A percentile compares a stretch with the other conserved stretches of the same genome.
phyloP scores from a whole-genome alignment of 2,329 filamentous ascomycete genomes.

The Fusarium lyarnte region DNA sequence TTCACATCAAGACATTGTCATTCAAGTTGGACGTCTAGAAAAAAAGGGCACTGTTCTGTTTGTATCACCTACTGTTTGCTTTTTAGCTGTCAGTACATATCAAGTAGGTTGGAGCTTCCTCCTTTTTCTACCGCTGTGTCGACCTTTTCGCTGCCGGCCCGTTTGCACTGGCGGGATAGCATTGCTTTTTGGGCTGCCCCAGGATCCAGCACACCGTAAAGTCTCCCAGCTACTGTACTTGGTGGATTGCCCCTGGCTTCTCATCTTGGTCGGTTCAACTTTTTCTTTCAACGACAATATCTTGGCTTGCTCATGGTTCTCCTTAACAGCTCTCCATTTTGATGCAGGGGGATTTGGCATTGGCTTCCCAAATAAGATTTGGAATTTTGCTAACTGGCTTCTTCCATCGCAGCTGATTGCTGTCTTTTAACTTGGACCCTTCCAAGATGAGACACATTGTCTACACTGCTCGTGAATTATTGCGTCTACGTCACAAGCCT shows the following conservation, averaged over 20 bases:
- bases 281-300: background rate
- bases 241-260: background rate
- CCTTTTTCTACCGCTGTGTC: background rate
- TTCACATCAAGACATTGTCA: slow-evolving; percentile 6
- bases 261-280: background rate
- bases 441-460: slow-evolving; percentile 54
- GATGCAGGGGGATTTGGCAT: background rate
- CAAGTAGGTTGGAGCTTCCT: slow-evolving; percentile 43
- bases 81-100: slow-evolving; percentile 44
- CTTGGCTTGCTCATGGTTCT: background rate
- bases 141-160: background rate
- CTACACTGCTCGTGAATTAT: slow-evolving; percentile 58
- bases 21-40: slow-evolving; percentile 36
- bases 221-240: background rate
- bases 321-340: background rate
- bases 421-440: slow-evolving; percentile 52
- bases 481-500: slow-evolving; percentile 47
- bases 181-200: background rate
- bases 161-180: background rate
- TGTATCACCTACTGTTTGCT: slow-evolving; percentile 47
- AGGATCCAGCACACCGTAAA: too few relatives aligned
- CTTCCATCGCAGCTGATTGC: slow-evolving; percentile 43
- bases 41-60: slow-evolving; percentile 49
- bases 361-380: slow-evolving; percentile 41
- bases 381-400: slow-evolving; percentile 46